Base-by-base conservation (phyloP, 805 yeast species). In the Wickerhamomyces canadensis region DNA sequence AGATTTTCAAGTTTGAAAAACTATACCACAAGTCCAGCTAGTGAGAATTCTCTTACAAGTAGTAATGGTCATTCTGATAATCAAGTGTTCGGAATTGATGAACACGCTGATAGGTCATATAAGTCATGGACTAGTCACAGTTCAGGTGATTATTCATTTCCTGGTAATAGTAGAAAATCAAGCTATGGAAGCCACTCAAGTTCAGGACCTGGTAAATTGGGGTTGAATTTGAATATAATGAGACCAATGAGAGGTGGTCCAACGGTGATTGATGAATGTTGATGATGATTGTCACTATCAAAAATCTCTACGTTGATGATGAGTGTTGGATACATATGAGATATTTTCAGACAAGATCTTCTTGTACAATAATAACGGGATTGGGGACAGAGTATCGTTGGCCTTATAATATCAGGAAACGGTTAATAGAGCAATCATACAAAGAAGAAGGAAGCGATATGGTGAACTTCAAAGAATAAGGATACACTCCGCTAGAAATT, bases 201-300 rank as follows among this genome's bases (percentile, higher is more conserved):
- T 23, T 35, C 28, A 8, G 12, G 19, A 30, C 19, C 27, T 25
- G 41, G 41, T 10, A 62, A 64, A 42, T 60, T 62, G 16, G 82
- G 82, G 1, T 58, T 77, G 34, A 75, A 77, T 52, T 60, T 78
- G 42, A 60, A 76, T 36, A 80, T 81, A 7, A 76, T 80, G 15
- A 79, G 78, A 54, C 84, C 84, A 1, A 31, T 78, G 27, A 64
- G 79, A 37, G 83, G 84, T 16, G 52, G 47, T 3, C 12, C 36
- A 12, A 35, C 33, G 11, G 26, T 31, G 8, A 36, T 38, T n/a
- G n/a, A n/a, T n/a, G n/a, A n/a, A n/a, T n/a, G n/a, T n/a, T n/a
- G n/a, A n/a, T n/a, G n/a, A n/a, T n/a, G n/a, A n/a, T n/a, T n/a
- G n/a, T n/a, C n/a, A n/a, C n/a, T n/a, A n/a, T n/a, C n/a, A n/a